Evolutionary conservation across 768 basidiomycete genomes (phyloP), one percentile per base, ranked within the genome.

Genomic region (Cubamyces sp.): DNA sequence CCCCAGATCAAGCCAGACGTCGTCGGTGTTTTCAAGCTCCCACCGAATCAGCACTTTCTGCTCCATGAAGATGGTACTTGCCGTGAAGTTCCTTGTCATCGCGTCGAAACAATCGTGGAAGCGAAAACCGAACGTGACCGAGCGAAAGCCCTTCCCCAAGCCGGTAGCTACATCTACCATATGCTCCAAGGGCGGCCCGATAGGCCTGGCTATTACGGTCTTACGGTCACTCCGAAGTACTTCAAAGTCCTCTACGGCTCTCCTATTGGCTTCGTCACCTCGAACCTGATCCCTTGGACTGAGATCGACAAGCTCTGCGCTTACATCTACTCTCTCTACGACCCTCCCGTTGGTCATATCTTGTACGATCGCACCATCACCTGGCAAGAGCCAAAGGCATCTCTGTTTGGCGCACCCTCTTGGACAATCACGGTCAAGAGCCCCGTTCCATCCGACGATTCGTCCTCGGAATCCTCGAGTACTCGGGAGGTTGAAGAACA

Each of bases 181-280:
- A 43, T 43, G 19, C 42, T 43, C 5, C 49, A 60, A 45, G 50
- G 49, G 1, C 58, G 50, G 19, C 58, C 58, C 1, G 58, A 60
- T 21, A 16, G 50, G 2, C 58, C 58, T 5, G 41, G 37, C 3
- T 21, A 52, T n/a, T 60, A 30, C 30, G 21, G 40, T 8, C 58
- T 60, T 2, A 52, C 9, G 5, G 28, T 53, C 26, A 45, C 21
- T n/a, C 49, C 49, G 6, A 21, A 60, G 14, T 19, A 40, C 34
- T 60, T 51, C 26, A 41, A 60, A 23, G 50, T 60, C 8, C 23
- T 60, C 26, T 43, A 42, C 58, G 51, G 49, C n/a, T 51, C 41
- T 16, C 58, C 58, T 15, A 21, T 14, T 19, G 58, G 58, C 26
- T 4, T 60, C 5, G 28, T 23, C 18, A 18, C 28, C 3, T 60